Base-by-base conservation (phyloP, 352 stramenopile species). In the Pythium vanterpoolii region DNA sequence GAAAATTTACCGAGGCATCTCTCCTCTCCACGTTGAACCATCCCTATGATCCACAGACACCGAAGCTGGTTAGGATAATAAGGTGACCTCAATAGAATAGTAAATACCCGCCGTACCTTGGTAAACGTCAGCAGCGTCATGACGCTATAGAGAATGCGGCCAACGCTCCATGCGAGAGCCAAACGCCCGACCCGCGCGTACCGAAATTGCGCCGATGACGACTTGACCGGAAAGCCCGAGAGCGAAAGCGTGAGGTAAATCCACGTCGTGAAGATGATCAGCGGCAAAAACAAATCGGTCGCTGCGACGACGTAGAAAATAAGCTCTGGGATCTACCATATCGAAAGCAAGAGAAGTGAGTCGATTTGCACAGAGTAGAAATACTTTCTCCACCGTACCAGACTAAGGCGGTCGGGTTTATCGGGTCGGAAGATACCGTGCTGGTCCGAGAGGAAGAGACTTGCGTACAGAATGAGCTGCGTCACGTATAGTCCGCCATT, bases 261-360 rank as follows among this genome's bases (percentile, higher is more conserved):
- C 81, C 89, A 96, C 51, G 90, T 91, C 19, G 74, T 77, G n/a
- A 95, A 74, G 57, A 96, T 93, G 38, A 96, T 91, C 27, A 96
- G 73, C 43, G 89, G 89, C 38, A 97, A 64, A 56, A 91, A 83
- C 46, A 96, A 76, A 55, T 96, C 90, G 23, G 89, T 86, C 38
- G 83, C 87, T 3, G 87, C 83, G 21, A 94, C 85, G 33, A 90
- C 76, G 43, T 89, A 87, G 64, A 94, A 90, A 36, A 89, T 87
- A 68, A 83, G 83, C 28, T 79, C 74, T 4, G 83, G 80, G 28
- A 93, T 90, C 83, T 92, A 44, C 27, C 6, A n/a, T 11, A 19
- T 31, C 2, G 5, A 9, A 60, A 33, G 13, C 27, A 51, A 24
- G 34, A 13, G 24, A 31, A 18, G 4, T 38, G 3, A 14, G n/a